Evolutionary conservation across 2,329 filamentous ascomycete species (phyloP).

Genomic region (Colletotrichum costaricense): DNA sequence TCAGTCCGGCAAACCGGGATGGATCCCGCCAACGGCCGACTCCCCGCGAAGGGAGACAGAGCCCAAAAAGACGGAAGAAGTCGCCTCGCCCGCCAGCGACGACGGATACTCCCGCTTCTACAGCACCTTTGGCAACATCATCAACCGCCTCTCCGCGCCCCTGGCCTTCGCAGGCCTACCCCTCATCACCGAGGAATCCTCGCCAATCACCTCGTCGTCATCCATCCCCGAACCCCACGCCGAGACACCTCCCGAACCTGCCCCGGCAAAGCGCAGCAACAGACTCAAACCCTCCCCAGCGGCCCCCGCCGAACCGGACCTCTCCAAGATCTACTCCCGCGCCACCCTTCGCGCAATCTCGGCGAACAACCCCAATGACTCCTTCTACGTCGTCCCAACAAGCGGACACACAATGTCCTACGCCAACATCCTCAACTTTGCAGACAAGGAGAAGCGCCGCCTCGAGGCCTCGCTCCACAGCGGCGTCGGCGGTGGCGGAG

Average conservation of each 20-base stretch:
- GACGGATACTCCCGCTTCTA: conserved; percentile 94
- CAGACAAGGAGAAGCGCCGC: conserved; percentile 74
- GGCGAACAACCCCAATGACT: conserved; percentile 73
- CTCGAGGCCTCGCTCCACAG: conserved; percentile 62
- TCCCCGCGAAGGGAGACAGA: conserved; percentile 40
- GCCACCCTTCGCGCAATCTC: conserved; percentile 84
- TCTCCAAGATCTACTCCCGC: conserved; percentile 85
- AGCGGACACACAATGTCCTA: conserved; percentile 94
- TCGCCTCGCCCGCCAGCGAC: conserved; percentile 58
- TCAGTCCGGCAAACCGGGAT: conserved; percentile 62
- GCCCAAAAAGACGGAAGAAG: conserved; percentile 43
- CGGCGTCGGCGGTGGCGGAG: conserved; percentile 19
- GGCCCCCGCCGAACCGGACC: conserved; percentile 72
- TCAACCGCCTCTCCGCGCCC: conserved; percentile 89
- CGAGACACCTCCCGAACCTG: conserved; percentile 48
- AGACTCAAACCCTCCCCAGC: conserved; percentile 47
- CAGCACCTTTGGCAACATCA: conserved; percentile 87
- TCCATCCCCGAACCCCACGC: conserved; percentile 39
- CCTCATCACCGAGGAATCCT: conserved; percentile 67
- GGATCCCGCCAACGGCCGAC: conserved; percentile 58
- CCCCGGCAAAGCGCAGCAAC: conserved; percentile 51
- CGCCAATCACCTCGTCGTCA: conserved; percentile 35
- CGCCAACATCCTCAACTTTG: conserved; percentile 83
- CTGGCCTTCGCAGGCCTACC: conserved; percentile 94
- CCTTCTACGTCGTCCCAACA: conserved; percentile 95